Evolutionary conservation across 2,329 filamentous ascomycete genomes (phyloP).

Genomic region (Hymenoscyphus linearis): DNA sequence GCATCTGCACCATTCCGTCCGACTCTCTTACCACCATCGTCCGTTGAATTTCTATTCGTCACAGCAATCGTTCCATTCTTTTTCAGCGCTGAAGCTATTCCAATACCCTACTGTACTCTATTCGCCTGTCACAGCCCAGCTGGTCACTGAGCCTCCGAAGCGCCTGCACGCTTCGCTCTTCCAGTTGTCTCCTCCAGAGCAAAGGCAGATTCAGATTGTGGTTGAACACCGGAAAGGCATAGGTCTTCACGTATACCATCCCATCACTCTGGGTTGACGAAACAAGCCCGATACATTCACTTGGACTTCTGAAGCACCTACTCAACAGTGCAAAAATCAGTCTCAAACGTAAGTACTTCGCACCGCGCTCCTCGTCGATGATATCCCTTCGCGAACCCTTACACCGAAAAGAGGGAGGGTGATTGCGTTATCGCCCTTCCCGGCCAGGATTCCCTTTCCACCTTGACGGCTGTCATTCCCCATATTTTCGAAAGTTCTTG

Average conservation of each 20-base stretch:
- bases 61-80: conserved; percentile 1
- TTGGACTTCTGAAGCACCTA: conserved; percentile 19
- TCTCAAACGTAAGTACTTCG: conserved; percentile 7
- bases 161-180: not conserved
- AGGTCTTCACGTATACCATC: not conserved
- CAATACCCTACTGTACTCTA: conserved; percentile 5
- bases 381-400: not conserved
- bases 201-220: not conserved
- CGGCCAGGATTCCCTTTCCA: conserved; percentile 10
- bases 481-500: not conserved
- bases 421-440: conserved; percentile 5
- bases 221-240: not conserved
- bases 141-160: conserved; percentile 2
- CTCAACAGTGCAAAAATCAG: conserved; percentile 10
- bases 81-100: conserved; percentile 9
- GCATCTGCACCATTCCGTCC: conserved; percentile 20
- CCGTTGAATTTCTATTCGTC: conserved; percentile 9
- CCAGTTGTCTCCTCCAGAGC: not conserved
- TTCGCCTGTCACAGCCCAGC: conserved; percentile 2
- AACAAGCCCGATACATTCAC: conserved; percentile 20
- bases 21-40: conserved; percentile 13
- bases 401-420: conserved; percentile 10
- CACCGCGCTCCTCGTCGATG: conserved; percentile 9
- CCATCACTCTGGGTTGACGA: conserved; percentile 13
- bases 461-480: not conserved